Evolutionary conservation across 352 stramenopile species (phyloP).

Genomic region (Globisporangium nodosum): DNA sequence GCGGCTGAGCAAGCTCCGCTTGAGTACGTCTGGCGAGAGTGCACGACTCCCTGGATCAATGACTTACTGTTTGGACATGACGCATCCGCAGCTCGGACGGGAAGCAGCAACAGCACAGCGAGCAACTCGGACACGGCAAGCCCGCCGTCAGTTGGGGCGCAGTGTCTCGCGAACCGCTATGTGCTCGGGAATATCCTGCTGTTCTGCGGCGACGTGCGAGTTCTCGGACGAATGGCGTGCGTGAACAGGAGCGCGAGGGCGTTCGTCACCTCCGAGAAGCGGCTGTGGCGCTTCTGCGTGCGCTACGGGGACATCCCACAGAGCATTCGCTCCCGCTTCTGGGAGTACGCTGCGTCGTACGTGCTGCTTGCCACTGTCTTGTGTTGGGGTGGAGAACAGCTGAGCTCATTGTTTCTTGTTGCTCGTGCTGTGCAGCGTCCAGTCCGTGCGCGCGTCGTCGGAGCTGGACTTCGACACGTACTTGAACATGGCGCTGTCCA

Average conservation of each 20-base stretch:
- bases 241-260: constrained; percentile 53
- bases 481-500: constrained; percentile 78
- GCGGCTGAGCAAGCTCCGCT: constrained; percentile 27
- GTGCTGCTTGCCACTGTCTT: not conserved
- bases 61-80: not conserved
- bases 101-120: constrained; percentile 14
- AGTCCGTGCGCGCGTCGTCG: constrained; percentile 36
- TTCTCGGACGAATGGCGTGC: constrained; percentile 32
- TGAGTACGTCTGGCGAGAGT: constrained; percentile 23
- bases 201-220: constrained; percentile 53
- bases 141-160: constrained; percentile 15
- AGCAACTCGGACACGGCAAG: constrained; percentile 4
- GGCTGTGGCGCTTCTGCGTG: constrained; percentile 79
- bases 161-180: constrained; percentile 55
- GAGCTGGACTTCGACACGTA: constrained; percentile 84
- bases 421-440: constrained; percentile 7
- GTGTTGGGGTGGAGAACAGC: no score
- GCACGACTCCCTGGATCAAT: no score
- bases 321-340: constrained; percentile 62
- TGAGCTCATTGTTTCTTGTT: not conserved
- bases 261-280: constrained; percentile 59
- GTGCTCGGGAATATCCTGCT: constrained; percentile 75
- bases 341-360: constrained; percentile 51
- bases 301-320: constrained; percentile 63
- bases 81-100: constrained; percentile 11